phyloP scores from a whole-genome alignment of 78 protist species.

The Chrysochromulina tobinii region DNA sequence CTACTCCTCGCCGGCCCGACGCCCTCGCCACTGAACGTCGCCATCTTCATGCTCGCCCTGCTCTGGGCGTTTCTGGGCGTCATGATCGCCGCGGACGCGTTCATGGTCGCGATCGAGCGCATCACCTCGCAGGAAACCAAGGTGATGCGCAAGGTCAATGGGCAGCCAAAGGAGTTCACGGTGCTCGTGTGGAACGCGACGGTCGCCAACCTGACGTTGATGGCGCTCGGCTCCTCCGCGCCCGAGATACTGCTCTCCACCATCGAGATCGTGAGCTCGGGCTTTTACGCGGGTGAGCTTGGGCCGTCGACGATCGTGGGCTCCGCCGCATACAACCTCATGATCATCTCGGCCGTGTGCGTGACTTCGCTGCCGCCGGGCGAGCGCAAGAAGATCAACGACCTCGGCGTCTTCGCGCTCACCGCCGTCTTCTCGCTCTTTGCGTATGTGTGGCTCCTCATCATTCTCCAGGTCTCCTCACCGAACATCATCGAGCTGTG shows the following conservation, averaged over 20 bases:
- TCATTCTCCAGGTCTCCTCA: background rate
- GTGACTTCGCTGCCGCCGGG: background rate
- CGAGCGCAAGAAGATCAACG: background rate
- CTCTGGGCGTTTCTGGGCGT: background rate
- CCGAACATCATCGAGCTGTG: background rate
- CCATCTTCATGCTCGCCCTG: background rate
- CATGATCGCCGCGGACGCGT: background rate
- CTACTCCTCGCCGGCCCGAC: too few species aligned
- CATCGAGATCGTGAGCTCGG: background rate
- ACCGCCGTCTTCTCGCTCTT: background rate
- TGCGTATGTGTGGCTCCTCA: conserved; percentile 34
- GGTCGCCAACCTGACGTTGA: conserved; percentile 45
- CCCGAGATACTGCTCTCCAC: conserved; percentile 18
- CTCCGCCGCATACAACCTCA: conserved; percentile 44
- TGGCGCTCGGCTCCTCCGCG: conserved; percentile 51
- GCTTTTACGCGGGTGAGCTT: background rate
- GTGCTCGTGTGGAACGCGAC: conserved; percentile 38
- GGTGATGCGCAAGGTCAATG: background rate
- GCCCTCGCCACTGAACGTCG: too few species aligned
- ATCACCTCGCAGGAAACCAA: conserved; percentile 7
- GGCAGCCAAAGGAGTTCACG: background rate
- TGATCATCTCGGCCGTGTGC: conserved; percentile 43
- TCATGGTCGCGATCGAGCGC: conserved; percentile 41
- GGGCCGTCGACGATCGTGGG: conserved; percentile 42
- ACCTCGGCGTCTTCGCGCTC: background rate